These are phyloP conservation scores for Nymphaea thermarum DNA, from an alignment of 164 flowering plant genomes.

Conservation along the genomic window DNA sequence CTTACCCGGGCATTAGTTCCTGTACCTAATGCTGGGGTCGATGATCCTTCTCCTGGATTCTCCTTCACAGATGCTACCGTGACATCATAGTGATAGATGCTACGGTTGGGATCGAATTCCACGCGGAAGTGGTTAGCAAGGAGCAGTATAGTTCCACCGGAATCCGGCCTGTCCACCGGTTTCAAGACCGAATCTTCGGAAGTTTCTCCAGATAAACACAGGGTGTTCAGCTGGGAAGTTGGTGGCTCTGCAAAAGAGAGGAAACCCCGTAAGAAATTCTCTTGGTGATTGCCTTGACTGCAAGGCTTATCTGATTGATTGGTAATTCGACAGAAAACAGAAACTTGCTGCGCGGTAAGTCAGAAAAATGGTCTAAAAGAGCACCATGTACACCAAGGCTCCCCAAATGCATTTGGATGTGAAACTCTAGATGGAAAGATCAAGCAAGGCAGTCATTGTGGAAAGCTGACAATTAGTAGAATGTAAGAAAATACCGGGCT, in stretches of 20 bases:
- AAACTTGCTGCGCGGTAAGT: no score
- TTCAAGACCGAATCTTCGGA: no score
- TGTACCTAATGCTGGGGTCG: slow-evolving; percentile 3
- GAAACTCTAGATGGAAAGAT: no score
- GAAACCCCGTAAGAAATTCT: neutral
- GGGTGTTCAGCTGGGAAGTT: no score
- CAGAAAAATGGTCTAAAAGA: no score
- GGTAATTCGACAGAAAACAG: no score
- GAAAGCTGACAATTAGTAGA: neutral
- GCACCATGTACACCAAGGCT: no score
- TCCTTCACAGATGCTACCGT: slow-evolving; percentile 18
- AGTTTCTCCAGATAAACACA: no score
- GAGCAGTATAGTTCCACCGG: slow-evolving; percentile 23
- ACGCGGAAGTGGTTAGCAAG: slow-evolving; percentile 44
- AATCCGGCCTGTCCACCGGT: slow-evolving; percentile 39
- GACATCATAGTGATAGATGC: slow-evolving; percentile 34
- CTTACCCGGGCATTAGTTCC: slow-evolving; percentile 20
- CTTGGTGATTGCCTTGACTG: neutral
- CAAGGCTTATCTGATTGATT: neutral
- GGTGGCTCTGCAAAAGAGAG: neutral
- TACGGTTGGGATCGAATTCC: slow-evolving; percentile 15
- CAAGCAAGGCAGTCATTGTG: neutral
- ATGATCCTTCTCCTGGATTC: no score
- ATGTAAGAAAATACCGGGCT: neutral
- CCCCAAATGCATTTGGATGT: no score